phyloP scores from a whole-genome alignment of 2,329 filamentous ascomycete species.

The Trichoderma breve region DNA sequence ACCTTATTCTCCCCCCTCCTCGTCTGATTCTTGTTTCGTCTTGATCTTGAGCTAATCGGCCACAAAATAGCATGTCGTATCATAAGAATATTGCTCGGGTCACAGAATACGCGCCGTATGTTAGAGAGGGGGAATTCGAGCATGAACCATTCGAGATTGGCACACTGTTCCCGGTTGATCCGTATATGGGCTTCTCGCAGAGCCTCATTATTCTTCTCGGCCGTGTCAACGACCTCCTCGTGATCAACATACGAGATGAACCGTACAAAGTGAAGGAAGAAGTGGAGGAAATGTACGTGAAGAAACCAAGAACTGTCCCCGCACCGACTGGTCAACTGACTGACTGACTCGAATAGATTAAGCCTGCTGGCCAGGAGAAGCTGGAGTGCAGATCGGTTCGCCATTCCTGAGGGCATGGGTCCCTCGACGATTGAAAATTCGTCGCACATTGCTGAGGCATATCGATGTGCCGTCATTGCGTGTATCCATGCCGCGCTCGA shows the following conservation, averaged over 20 bases:
- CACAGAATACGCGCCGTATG: not conserved
- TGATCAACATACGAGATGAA: not conserved
- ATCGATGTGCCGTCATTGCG: constrained; percentile 9
- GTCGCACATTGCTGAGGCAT: constrained; percentile 1
- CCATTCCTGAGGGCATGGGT: constrained; percentile 13
- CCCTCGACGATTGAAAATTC: constrained; percentile 10
- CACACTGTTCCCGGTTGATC: not conserved
- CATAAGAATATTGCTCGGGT: constrained; percentile 15
- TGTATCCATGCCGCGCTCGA: constrained; percentile 11
- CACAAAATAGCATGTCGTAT: constrained; percentile 7
- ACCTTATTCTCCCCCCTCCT: not conserved
- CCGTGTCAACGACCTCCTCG: not conserved
- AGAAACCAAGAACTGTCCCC: too few relatives aligned
- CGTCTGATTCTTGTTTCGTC: too few relatives aligned
- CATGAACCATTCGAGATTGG: not conserved
- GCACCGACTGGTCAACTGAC: not conserved
- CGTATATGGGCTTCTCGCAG: constrained; percentile 17
- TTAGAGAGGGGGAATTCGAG: not conserved
- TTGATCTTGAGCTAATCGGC: not conserved
- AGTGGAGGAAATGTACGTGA: not conserved
- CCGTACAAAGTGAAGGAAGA: not conserved
- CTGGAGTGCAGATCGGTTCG: constrained; percentile 9
- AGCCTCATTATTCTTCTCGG: constrained; percentile 14
- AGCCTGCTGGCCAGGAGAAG: not conserved
- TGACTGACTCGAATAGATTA: not conserved